Base-by-base conservation (phyloP, 2,329 filamentous ascomycete species). In the Alternaria sp. region DNA sequence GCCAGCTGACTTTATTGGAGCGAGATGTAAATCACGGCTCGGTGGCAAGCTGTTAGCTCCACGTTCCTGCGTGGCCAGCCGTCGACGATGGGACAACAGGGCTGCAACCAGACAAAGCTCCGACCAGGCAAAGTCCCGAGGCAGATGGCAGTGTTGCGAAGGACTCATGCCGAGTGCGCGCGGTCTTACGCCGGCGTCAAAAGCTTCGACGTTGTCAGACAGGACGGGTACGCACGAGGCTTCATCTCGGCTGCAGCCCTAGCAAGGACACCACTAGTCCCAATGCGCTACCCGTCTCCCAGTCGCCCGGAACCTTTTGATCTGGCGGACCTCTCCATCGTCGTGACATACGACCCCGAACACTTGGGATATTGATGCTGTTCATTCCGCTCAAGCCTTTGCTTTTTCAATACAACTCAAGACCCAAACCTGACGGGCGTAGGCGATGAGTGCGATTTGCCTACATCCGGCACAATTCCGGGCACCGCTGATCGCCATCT, bases 401-500 rank as follows among this genome's bases (percentile, higher is more conserved):
- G 49, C 18, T 23, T 33, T 6, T 23, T 51, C 12, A 3, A 41
- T 41, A 41, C 21, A 21, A n/a, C 20, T 41, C 28, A 47, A 18
- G 10, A 23, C 18, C 12, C 25, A 15, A 23, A 46, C n/a, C n/a
- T 20, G 5, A 33, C 46, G n/a, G 33, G 14, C 15, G 25, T 21
- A 12, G 8, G 20, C 26, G 11, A 46, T 30, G 54, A n/a, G 33
- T 28, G 43, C 33, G 37, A 49, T 33, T 20, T 46, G 18, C 21
- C n/a, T 33, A 30, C 11, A 43, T 30, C 37, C 37, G 37, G 53
- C 26, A 41, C 41, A 50, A 33, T 15, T 45, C 37, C 28, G 59
- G 30, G 26, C 45, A 15, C 51, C 51, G 41, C 49, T 60, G 65
- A 68, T 69, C 65, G 37, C 58, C 56, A 58, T 47, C 21, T 58